Conservation (phyloP, 179 eudicot genomes). For the Silene coronaria region DNA sequence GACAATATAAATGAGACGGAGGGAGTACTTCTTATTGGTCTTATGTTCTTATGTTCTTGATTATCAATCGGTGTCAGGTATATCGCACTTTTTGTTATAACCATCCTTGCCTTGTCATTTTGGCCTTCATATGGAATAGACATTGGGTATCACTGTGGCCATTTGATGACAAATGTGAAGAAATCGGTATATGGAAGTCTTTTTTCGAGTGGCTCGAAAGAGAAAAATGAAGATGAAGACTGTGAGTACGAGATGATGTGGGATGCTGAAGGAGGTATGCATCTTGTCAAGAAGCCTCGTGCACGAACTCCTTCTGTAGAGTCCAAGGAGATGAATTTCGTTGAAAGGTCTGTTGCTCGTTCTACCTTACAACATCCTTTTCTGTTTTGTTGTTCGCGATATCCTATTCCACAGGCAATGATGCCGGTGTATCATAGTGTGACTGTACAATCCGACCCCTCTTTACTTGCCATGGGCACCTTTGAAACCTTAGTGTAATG, state of each 20-base stretch:
- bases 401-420: too few species aligned
- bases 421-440: too few species aligned
- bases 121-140: conserved; percentile 68
- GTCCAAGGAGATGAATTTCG: conserved; percentile 41
- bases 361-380: not conserved
- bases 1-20: not conserved
- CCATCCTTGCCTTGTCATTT: conserved; percentile 51
- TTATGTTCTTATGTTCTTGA: conserved; percentile 13
- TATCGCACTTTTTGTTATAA: conserved; percentile 54
- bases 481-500: too few species aligned
- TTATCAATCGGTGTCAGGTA: conserved; percentile 53
- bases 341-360: conserved; percentile 51
- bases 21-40: not conserved
- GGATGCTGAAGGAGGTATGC: conserved; percentile 98
- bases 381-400: not conserved
- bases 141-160: conserved; percentile 28
- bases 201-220: conserved; percentile 42
- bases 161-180: conserved; percentile 31
- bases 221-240: conserved; percentile 82
- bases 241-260: conserved; percentile 87
- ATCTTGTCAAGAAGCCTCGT: conserved; percentile 65
- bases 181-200: conserved; percentile 24
- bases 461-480: too few species aligned
- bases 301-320: conserved; percentile 25
- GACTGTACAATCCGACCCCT: too few species aligned